Conservation (phyloP, 176 grass and related monocot species). For the Carex pumila region DNA sequence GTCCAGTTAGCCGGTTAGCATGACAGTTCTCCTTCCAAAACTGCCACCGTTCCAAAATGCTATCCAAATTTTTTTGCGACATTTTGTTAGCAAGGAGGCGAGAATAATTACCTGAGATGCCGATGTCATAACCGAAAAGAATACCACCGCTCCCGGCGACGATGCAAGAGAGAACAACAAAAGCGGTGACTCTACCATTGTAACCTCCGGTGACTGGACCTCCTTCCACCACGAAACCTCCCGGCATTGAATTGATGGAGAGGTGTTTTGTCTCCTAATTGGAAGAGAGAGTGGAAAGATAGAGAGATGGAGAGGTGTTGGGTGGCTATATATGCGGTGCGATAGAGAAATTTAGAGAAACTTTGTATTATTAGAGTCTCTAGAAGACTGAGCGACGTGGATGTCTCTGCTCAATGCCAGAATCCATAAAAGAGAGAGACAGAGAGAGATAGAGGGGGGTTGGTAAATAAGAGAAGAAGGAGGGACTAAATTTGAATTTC, state of each 20-base stretch:
- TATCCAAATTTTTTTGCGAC: not conserved
- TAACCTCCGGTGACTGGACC: constrained; percentile 30
- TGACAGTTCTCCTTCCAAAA: not conserved
- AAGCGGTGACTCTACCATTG: constrained; percentile 56
- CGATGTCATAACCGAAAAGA: constrained; percentile 94
- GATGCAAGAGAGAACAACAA: constrained; percentile 60
- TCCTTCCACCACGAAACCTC: constrained; percentile 26
- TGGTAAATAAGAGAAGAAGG: not conserved
- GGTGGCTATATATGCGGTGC: not conserved
- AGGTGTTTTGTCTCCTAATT: not conserved
- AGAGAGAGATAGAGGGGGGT: not conserved
- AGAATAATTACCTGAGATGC: constrained; percentile 63
- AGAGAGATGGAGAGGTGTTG: not conserved
- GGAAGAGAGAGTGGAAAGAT: not conserved
- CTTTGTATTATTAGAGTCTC: not conserved
- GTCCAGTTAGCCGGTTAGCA: not conserved
- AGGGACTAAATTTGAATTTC: not conserved
- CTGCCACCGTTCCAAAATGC: not conserved
- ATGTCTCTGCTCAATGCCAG: constrained; percentile 1
- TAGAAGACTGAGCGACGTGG: not conserved
- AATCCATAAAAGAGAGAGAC: not conserved
- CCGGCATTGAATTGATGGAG: constrained; percentile 27
- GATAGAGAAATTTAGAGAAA: not conserved
- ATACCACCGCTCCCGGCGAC: constrained; percentile 76
- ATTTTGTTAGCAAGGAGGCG: not conserved